Evolutionary conservation across 768 basidiomycete species (phyloP).

Genomic region (Filobasidium floriforme): DNA sequence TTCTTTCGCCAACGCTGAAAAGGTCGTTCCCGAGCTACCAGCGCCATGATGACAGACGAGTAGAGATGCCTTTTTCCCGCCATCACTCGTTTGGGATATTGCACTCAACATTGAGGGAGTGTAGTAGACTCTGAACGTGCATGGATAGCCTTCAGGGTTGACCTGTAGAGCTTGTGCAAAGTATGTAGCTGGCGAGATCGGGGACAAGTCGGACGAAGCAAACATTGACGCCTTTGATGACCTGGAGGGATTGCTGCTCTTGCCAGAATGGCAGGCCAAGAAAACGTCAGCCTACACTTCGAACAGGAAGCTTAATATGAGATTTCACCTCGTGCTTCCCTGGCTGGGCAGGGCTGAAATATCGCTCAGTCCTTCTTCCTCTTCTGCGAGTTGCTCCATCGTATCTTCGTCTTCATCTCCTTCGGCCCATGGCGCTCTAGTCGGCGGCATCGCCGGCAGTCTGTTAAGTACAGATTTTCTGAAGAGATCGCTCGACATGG

Average conservation of each 20-base stretch:
- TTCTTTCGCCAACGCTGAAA: conserved; percentile 83
- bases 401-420: conserved; percentile 20
- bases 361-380: conserved; percentile 55
- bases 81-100: background rate
- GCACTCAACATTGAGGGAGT: conserved; percentile 56
- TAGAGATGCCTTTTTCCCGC: conserved; percentile 51
- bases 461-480: conserved; percentile 38
- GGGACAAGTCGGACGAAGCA: conserved; percentile 57
- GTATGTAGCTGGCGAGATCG: conserved; percentile 68
- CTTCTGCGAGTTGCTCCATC: conserved; percentile 53
- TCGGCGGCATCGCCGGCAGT: conserved; percentile 35
- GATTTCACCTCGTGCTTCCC: background rate
- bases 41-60: conserved; percentile 94
- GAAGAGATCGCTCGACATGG: conserved; percentile 29
- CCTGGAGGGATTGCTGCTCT: background rate
- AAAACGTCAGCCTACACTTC: background rate
- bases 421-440: conserved; percentile 46
- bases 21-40: conserved; percentile 83
- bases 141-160: conserved; percentile 54
- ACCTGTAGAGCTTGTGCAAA: conserved; percentile 77
- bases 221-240: conserved; percentile 39
- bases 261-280: background rate
- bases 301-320: conserved; percentile 47
- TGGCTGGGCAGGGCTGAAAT: background rate
- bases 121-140: conserved; percentile 75